Conservation (phyloP, 2,329 filamentous ascomycete species). For the Blastomyces emzantsi region DNA sequence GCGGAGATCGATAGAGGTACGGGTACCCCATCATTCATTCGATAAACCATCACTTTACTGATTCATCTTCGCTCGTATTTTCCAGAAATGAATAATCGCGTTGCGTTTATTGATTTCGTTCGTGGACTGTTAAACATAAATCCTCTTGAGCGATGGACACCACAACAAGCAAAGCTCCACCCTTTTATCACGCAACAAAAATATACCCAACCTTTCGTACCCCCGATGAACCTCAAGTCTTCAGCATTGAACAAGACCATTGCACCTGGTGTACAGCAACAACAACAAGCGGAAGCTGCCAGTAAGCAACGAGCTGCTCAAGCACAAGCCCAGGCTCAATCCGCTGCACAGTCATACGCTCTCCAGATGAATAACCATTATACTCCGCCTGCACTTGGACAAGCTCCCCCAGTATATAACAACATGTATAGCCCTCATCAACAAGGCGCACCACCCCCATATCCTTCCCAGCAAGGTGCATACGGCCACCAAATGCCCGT, state of each 20-base stretch:
- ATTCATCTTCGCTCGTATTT: slow-evolving; percentile 16
- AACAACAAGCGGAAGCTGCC: slow-evolving; percentile 86
- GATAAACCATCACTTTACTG: slow-evolving; percentile 4
- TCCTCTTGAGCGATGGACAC: slow-evolving; percentile 92
- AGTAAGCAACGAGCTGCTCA: slow-evolving; percentile 76
- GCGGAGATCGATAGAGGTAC: slow-evolving; percentile 91
- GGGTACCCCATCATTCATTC: slow-evolving; percentile 19
- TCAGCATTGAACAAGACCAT: slow-evolving; percentile 77
- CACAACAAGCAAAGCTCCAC: slow-evolving; percentile 92
- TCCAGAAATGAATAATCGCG: slow-evolving; percentile 94
- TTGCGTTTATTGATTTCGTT: slow-evolving; percentile 97
- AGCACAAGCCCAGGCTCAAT: slow-evolving; percentile 50
- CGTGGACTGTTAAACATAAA: slow-evolving; percentile 89
- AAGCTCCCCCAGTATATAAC: slow-evolving; percentile 58
- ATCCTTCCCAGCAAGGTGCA: slow-evolving; percentile 60
- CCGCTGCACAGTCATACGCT: slow-evolving; percentile 58
- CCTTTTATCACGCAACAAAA: slow-evolving; percentile 99
- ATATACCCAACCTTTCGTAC: slow-evolving; percentile 90
- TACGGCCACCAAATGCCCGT: slow-evolving; percentile 68
- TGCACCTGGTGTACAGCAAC: slow-evolving; percentile 87
- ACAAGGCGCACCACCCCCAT: slow-evolving; percentile 66
- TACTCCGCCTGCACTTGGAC: slow-evolving; percentile 39
- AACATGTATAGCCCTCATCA: slow-evolving; percentile 59
- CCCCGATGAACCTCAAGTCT: slow-evolving; percentile 91
- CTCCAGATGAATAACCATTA: slow-evolving; percentile 50